Conservation (phyloP, 805 yeast species). For the Yueomyces sinensis region DNA sequence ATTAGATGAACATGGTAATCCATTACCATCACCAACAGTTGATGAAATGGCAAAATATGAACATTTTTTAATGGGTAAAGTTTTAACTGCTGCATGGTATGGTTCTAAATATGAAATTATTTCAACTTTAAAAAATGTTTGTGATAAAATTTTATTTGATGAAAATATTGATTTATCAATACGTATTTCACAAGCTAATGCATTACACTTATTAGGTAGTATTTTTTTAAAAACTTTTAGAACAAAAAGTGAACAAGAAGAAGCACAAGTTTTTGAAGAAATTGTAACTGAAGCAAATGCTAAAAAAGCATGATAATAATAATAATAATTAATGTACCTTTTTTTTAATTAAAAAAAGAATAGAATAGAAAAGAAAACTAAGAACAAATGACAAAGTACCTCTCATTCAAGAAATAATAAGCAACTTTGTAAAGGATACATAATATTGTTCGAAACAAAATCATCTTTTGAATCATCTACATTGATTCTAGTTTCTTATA, state of each 20-base stretch:
- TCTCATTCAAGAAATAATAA: too few relatives aligned
- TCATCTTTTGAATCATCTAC: too few relatives aligned
- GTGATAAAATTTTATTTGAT: constrained; percentile 53
- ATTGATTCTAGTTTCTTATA: too few relatives aligned
- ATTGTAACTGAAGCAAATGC: constrained; percentile 41
- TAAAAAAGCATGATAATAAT: too few relatives aligned
- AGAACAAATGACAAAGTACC: too few relatives aligned
- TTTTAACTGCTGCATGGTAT: constrained; percentile 74
- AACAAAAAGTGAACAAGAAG: constrained; percentile 58
- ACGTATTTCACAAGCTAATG: constrained; percentile 48
- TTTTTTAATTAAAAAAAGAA: too few relatives aligned
- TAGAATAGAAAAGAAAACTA: too few relatives aligned
- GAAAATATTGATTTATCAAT: constrained; percentile 33
- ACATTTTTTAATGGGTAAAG: constrained; percentile 64
- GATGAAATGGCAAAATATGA: constrained; percentile 62
- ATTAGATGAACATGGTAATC: constrained; percentile 36
- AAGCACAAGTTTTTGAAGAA: constrained; percentile 67
- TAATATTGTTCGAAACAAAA: too few relatives aligned
- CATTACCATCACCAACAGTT: constrained; percentile 42
- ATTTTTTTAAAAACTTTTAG: constrained; percentile 48
- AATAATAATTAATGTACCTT: too few relatives aligned
- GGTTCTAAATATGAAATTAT: constrained; percentile 72
- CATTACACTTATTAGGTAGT: constrained; percentile 45
- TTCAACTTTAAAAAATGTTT: constrained; percentile 56
- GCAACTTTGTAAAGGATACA: too few relatives aligned